Conservation (phyloP, 2,329 filamentous ascomycete species). For the Epichloe hybrida region DNA sequence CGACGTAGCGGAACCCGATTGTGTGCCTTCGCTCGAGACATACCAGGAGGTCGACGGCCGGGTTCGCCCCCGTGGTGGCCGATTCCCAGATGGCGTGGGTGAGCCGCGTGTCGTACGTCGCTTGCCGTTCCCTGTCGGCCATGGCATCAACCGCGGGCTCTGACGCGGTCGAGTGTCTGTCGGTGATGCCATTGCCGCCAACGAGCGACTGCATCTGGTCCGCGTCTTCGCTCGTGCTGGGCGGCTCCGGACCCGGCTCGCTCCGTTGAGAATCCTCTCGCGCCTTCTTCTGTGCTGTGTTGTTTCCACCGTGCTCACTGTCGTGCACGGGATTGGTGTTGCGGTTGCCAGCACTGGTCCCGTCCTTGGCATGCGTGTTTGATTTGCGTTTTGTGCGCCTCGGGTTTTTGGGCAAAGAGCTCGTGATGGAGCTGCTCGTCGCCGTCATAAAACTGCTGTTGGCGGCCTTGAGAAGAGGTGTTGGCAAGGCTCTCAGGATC, state of each 20-base stretch:
- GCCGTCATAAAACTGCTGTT: conserved; percentile 93
- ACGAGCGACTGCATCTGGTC: conserved; percentile 27
- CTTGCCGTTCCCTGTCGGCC: conserved; percentile 58
- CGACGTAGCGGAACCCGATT: conserved; percentile 93
- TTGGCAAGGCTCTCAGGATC: conserved; percentile 78
- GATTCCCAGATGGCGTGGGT: conserved; percentile 92
- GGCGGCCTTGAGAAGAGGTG: conserved; percentile 81
- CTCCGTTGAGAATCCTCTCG: conserved; percentile 10
- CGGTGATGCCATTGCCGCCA: conserved; percentile 6
- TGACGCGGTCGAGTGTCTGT: conserved; percentile 22
- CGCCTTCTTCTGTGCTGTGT: conserved; percentile 14
- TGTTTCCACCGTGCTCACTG: conserved; percentile 33
- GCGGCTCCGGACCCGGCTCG: conserved; percentile 11
- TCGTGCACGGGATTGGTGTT: conserved; percentile 27
- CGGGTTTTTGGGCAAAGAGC: conserved; percentile 55
- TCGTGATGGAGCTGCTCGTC: conserved; percentile 74
- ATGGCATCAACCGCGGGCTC: conserved; percentile 46
- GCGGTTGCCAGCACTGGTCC: conserved; percentile 22
- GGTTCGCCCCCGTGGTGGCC: conserved; percentile 82
- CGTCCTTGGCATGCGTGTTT: conserved; percentile 23
- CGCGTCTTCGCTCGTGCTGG: conserved; percentile 32
- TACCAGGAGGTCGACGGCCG: conserved; percentile 81
- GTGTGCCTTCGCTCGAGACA: conserved; percentile 83
- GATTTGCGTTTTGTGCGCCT: conserved; percentile 47
- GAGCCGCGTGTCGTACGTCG: conserved; percentile 68